A percentile compares a stretch with the other conserved stretches of the same genome.
Evolutionary conservation across 2,329 filamentous ascomycete genomes (phyloP).

Genomic region (Botrytis pseudocinerea): DNA sequence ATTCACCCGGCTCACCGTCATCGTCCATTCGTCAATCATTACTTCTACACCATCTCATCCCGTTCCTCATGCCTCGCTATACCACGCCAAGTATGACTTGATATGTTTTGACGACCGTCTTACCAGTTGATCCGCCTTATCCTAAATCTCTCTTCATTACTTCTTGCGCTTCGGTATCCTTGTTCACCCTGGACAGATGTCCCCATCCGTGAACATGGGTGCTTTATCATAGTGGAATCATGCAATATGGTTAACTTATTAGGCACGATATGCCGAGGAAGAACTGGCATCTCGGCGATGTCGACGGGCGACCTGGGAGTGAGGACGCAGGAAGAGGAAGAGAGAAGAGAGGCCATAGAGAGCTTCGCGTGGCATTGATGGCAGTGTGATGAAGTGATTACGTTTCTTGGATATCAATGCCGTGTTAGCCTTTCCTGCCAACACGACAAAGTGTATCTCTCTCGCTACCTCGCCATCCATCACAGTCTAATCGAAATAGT

Average conservation of each 20-base stretch:
- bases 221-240: background rate
- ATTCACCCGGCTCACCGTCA: background rate
- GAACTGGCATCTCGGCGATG: background rate
- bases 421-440: background rate
- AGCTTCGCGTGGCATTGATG: background rate
- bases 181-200: background rate
- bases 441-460: background rate
- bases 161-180: background rate
- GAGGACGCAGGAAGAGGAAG: background rate
- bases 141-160: background rate
- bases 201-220: background rate
- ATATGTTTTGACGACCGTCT: background rate
- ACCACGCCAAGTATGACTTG: background rate
- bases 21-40: background rate
- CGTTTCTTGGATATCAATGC: background rate
- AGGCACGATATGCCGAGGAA: slow-evolving; percentile 8
- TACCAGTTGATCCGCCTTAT: background rate
- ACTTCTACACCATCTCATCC: background rate
- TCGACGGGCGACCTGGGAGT: background rate
- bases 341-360: background rate
- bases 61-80: background rate
- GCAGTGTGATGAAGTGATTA: no score
- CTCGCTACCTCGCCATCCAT: no score
- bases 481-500: no score
- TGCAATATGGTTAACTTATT: background rate